Base-by-base conservation (phyloP, 1,139 yeast genomes). In the Candida pseudoviswanathii region DNA sequence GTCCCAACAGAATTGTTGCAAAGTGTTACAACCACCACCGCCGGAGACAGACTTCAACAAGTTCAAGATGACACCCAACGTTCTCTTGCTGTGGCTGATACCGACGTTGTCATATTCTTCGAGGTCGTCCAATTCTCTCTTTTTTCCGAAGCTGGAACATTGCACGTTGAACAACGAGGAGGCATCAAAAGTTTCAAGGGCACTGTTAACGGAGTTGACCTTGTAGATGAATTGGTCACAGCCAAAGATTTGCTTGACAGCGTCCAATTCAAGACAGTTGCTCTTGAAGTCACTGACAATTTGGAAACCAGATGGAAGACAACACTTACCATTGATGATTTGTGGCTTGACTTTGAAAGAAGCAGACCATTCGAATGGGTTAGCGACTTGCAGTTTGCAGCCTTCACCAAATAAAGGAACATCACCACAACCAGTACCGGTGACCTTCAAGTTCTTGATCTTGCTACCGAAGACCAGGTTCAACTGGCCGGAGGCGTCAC, bases 231-330 rank as follows among this genome's bases (percentile, higher is more conserved):
- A 31, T n/a, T 32, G 29, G n/a, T 25, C 27, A 30, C 36, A 11
- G 26, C 51, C 54, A 29, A 51, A 48, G 29, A 44, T 10, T 32
- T 46, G 30, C 37, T 39, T 38, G 16, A 51, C 38, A 25, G 46
- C 42, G 33, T 43, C 47, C 27, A 44, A 40, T 40, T 89, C 83
- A 1, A 83, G 82, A 8, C 91, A 90, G 58, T 85, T 91, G 9
- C 89, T 89, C 50, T 91, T 71, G 27, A 73, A 77, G 57, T 85
- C 90, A 50, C 85, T 78, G 0, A 90, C 91, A 5, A 52, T 48
- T 43, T 43, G 31, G 36, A 52, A 50, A 24, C 43, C 47, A 10
- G 45, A 37, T 40, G 54, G 54, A 43, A 52, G 45, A 50, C 54
- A 52, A 50, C 48, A 46, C 44, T 52, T 52, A 25, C 54, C 54